Conservation (phyloP, 805 yeast species). For the Candida pseudofarinosa region DNA sequence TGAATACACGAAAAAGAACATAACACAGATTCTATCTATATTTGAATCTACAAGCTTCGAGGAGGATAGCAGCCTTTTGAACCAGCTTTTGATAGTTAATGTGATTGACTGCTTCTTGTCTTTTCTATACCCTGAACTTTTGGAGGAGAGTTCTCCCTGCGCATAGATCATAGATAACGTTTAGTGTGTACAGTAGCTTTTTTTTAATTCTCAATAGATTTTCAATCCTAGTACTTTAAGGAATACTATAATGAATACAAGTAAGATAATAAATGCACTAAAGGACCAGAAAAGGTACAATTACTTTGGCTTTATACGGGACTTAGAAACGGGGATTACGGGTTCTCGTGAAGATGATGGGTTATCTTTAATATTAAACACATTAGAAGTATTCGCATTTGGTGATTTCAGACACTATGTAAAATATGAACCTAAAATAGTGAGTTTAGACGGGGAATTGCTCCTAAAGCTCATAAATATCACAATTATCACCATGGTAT, state of each 20-base stretch:
- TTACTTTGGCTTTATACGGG: neutral
- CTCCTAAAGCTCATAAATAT: constrained; percentile 24
- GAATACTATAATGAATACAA: no score
- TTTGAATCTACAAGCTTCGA: constrained; percentile 11
- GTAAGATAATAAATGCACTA: neutral
- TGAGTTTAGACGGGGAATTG: constrained; percentile 11
- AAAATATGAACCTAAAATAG: constrained; percentile 12
- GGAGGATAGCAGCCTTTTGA: constrained; percentile 11
- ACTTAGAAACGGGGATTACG: neutral
- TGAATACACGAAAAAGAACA: constrained; percentile 11
- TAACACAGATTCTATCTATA: constrained; percentile 12
- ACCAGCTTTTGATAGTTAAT: constrained; percentile 18
- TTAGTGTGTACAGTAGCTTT: constrained; percentile 2
- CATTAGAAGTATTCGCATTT: constrained; percentile 36
- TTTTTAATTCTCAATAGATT: neutral
- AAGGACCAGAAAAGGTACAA: constrained; percentile 3
- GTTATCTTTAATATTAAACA: constrained; percentile 12
- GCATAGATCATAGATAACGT: neutral
- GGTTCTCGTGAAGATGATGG: neutral
- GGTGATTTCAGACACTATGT: constrained; percentile 27
- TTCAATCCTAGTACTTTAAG: no score
- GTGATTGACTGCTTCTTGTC: constrained; percentile 19
- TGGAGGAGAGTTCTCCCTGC: neutral
- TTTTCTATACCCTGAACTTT: constrained; percentile 21
- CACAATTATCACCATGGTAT: constrained; percentile 20